These are phyloP conservation scores for Tolypocladium tropicale DNA, from an alignment of 2,329 filamentous ascomycete genomes.

Conservation along the genomic window DNA sequence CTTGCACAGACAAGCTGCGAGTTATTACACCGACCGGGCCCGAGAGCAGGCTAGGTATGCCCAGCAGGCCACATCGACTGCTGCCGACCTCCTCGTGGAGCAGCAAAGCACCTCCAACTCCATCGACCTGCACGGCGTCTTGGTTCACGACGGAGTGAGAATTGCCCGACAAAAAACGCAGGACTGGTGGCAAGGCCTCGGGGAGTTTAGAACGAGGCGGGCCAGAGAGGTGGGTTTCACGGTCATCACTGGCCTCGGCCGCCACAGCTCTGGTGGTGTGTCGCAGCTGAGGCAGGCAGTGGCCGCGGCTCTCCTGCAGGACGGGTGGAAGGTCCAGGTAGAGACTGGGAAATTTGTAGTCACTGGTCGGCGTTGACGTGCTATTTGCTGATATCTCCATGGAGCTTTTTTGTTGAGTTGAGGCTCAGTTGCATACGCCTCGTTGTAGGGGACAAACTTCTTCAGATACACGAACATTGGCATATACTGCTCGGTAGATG, in stretches of 20 bases:
- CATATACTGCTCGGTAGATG: too few relatives aligned
- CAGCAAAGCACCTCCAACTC: conserved; percentile 48
- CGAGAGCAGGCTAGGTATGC: conserved; percentile 52
- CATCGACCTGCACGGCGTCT: conserved; percentile 77
- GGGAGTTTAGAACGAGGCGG: conserved; percentile 47
- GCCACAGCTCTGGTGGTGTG: conserved; percentile 66
- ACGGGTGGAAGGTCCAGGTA: conserved; percentile 76
- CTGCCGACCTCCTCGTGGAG: conserved; percentile 61
- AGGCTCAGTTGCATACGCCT: background rate
- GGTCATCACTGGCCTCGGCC: conserved; percentile 73
- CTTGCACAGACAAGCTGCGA: conserved; percentile 64
- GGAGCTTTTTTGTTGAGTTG: background rate
- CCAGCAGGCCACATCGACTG: conserved; percentile 48
- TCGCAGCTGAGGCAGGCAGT: conserved; percentile 72
- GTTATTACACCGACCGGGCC: conserved; percentile 63
- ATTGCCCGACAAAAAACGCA: conserved; percentile 61
- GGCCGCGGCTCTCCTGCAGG: conserved; percentile 59
- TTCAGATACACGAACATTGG: too few relatives aligned
- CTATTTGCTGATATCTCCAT: background rate
- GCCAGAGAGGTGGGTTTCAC: conserved; percentile 47
- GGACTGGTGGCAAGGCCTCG: conserved; percentile 66
- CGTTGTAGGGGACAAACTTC: background rate
- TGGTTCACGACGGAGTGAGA: conserved; percentile 67
- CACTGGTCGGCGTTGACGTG: conserved; percentile 39
- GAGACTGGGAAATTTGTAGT: conserved; percentile 62